Evolutionary conservation across 352 stramenopile genomes (phyloP).

Genomic region (Globisporangium echinulatum): DNA sequence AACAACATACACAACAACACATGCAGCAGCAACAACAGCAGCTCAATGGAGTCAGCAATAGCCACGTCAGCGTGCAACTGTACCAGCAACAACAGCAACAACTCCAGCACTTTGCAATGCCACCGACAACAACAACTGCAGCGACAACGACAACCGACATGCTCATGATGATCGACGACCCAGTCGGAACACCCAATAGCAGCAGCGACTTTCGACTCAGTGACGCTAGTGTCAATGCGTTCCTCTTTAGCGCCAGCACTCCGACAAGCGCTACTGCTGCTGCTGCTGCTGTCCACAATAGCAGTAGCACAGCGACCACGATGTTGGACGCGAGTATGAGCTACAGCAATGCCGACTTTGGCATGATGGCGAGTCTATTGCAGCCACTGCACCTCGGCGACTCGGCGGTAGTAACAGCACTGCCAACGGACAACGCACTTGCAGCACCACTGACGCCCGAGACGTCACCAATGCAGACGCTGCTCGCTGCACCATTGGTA

Average conservation of each 20-base stretch:
- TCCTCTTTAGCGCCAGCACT: neutral
- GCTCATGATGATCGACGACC: slow-evolving; percentile 15
- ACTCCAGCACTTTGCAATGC: neutral
- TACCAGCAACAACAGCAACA: slow-evolving; percentile 4
- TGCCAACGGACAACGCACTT: too few relatives aligned
- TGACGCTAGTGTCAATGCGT: neutral
- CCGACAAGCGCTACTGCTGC: neutral
- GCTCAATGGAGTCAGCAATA: too few relatives aligned
- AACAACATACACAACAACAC: slow-evolving; percentile 3
- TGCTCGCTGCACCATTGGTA: slow-evolving; percentile 4
- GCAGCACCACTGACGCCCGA: neutral
- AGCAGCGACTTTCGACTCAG: too few relatives aligned
- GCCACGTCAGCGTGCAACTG: neutral
- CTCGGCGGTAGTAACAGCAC: too few relatives aligned
- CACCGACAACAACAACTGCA: neutral
- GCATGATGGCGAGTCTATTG: slow-evolving; percentile 10
- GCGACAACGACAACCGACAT: slow-evolving; percentile 4
- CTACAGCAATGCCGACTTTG: slow-evolving; percentile 3
- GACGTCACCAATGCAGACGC: slow-evolving; percentile 7
- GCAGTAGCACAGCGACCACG: neutral
- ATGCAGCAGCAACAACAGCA: neutral
- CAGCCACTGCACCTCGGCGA: slow-evolving; percentile 13
- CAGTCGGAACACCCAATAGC: too few relatives aligned
- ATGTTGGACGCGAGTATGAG: slow-evolving; percentile 1
- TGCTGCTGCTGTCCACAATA: too few relatives aligned